Conservation (phyloP, 768 basidiomycete genomes). For the Sporobolomyces phaffii region DNA sequence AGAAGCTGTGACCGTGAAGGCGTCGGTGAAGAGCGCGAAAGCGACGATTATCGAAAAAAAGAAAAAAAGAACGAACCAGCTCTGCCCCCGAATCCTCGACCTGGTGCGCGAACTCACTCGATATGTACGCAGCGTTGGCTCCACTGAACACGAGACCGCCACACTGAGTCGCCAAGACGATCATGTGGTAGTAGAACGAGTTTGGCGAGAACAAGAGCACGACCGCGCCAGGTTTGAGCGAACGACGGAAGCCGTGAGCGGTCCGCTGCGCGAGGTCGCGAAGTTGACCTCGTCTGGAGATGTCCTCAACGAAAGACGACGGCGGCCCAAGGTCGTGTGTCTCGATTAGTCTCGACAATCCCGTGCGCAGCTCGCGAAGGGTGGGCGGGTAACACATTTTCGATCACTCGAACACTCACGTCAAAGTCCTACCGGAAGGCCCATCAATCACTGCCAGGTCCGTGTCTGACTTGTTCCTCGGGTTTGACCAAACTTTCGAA, state of each 20-base stretch:
- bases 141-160: conserved; percentile 39
- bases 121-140: conserved; percentile 60
- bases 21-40: too few relatives aligned
- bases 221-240: conserved; percentile 19
- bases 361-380: too few relatives aligned
- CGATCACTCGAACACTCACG: conserved; percentile 15
- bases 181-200: conserved; percentile 33
- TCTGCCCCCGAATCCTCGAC: conserved; percentile 62
- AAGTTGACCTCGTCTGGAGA: conserved; percentile 19
- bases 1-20: conserved; percentile 49
- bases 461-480: conserved; percentile 8
- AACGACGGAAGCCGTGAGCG: conserved; percentile 24
- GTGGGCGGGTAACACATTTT: too few relatives aligned
- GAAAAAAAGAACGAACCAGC: conserved; percentile 47
- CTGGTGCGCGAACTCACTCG: conserved; percentile 65
- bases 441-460: conserved; percentile 27
- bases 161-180: conserved; percentile 31
- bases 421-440: conserved; percentile 10
- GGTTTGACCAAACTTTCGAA: conserved; percentile 28
- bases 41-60: too few relatives aligned
- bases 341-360: too few relatives aligned
- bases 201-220: conserved; percentile 40
- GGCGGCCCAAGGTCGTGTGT: too few relatives aligned
- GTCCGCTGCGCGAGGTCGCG: conserved; percentile 7
- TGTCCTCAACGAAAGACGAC: neutral